These are phyloP conservation scores for Fusarium pilosicola DNA, from an alignment of 2,329 filamentous ascomycete genomes.

Conservation along the genomic window DNA sequence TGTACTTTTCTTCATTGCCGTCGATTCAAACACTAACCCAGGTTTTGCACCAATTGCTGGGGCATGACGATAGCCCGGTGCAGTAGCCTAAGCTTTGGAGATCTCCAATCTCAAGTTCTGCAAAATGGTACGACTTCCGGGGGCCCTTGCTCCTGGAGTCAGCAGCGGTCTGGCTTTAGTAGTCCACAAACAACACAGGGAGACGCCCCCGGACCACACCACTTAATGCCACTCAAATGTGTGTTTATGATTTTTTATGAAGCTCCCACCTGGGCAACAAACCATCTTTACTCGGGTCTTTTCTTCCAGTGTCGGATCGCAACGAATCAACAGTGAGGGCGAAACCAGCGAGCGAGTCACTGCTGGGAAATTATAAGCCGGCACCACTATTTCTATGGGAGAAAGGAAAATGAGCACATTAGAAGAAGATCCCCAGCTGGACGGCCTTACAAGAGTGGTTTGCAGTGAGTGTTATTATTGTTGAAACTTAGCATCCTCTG, in stretches of 20 bases:
- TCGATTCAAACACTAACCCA: slow-evolving; percentile 29
- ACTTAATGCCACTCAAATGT: slow-evolving; percentile 36
- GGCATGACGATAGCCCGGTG: slow-evolving; percentile 39
- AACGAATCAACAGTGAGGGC: neutral
- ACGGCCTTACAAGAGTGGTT: slow-evolving; percentile 31
- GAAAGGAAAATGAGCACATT: slow-evolving; percentile 3
- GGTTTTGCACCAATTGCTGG: slow-evolving; percentile 38
- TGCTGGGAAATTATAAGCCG: neutral
- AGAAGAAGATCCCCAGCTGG: slow-evolving; percentile 6
- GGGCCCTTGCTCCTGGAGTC: slow-evolving; percentile 35
- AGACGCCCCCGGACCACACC: slow-evolving; percentile 31
- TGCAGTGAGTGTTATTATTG: slow-evolving; percentile 22
- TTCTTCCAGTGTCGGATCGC: neutral
- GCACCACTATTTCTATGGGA: neutral
- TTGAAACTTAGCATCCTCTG: slow-evolving; percentile 29
- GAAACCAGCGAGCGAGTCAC: slow-evolving; percentile 1
- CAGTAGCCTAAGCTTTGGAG: slow-evolving; percentile 43
- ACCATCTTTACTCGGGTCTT: slow-evolving; percentile 9
- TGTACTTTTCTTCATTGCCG: slow-evolving; percentile 18
- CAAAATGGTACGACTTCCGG: slow-evolving; percentile 45
- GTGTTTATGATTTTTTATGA: slow-evolving; percentile 18
- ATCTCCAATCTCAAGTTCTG: slow-evolving; percentile 44
- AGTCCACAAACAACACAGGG: slow-evolving; percentile 31
- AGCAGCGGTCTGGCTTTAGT: slow-evolving; percentile 38
- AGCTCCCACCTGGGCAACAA: slow-evolving; percentile 11